These are phyloP conservation scores for Ichthyophthirius multifiliis DNA, from an alignment of 169 alveolate genomes.

Conservation along the genomic window DNA sequence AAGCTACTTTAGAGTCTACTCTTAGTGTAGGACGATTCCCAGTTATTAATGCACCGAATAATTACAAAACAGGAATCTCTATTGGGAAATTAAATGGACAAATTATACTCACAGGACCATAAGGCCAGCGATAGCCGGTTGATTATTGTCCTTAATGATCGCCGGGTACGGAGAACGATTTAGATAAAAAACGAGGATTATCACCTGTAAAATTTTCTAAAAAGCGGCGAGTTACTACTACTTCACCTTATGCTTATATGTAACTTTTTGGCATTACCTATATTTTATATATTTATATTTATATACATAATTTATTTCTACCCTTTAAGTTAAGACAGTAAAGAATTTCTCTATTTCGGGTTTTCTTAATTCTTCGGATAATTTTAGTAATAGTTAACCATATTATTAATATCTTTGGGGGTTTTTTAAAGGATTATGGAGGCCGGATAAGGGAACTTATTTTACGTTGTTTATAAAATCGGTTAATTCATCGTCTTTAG, in stretches of 20 bases:
- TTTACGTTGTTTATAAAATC: slow-evolving; percentile 7
- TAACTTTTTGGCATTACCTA: slow-evolving; percentile 66
- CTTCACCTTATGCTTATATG: slow-evolving; percentile 79
- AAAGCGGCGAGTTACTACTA: slow-evolving; percentile 70
- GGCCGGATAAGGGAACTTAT: slow-evolving; percentile 72
- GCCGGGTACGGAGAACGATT: slow-evolving; percentile 74
- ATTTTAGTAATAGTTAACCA: slow-evolving; percentile 74
- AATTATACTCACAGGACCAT: slow-evolving; percentile 83
- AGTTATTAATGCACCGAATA: slow-evolving; percentile 80
- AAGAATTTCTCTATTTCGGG: slow-evolving; percentile 66
- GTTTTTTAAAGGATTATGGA: slow-evolving; percentile 84
- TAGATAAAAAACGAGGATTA: slow-evolving; percentile 32
- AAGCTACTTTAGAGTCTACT: slow-evolving; percentile 65
- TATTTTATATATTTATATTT: background rate
- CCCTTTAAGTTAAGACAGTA: slow-evolving; percentile 63
- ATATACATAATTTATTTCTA: background rate
- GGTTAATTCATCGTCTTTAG: background rate
- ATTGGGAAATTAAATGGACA: slow-evolving; percentile 90
- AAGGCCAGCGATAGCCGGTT: slow-evolving; percentile 86
- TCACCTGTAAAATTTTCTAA: slow-evolving; percentile 87
- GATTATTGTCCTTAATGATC: slow-evolving; percentile 79
- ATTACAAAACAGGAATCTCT: slow-evolving; percentile 83
- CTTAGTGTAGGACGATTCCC: slow-evolving; percentile 82
- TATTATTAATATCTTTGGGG: slow-evolving; percentile 77
- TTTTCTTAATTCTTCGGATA: slow-evolving; percentile 67